A percentile compares a stretch with the other conserved stretches of the same genome.
Conservation (phyloP, 768 basidiomycete genomes). For the Boletus tylopilopsis region DNA sequence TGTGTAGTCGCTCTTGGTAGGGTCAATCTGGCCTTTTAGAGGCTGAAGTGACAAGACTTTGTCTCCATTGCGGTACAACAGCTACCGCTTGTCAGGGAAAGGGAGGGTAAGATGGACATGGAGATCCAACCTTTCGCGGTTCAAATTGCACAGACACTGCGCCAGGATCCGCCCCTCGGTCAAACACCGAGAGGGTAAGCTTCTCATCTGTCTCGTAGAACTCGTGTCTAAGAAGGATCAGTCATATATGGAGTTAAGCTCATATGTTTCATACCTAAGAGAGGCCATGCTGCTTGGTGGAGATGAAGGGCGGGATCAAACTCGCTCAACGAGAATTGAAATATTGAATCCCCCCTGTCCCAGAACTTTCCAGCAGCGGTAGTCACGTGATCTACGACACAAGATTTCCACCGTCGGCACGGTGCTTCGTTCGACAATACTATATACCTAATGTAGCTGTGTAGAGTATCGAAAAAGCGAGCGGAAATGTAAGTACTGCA, state of each 20-base stretch:
- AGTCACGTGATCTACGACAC: slow-evolving; percentile 32
- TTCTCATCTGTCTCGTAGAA: slow-evolving; percentile 85
- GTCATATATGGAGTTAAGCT: neutral
- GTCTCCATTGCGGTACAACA: slow-evolving; percentile 60
- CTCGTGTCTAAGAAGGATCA: slow-evolving; percentile 55
- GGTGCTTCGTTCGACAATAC: too few relatives aligned
- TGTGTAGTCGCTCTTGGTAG: slow-evolving; percentile 55
- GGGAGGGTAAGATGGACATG: neutral
- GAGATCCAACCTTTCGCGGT: slow-evolving; percentile 54
- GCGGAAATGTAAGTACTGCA: too few relatives aligned
- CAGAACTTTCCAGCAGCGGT: slow-evolving; percentile 26
- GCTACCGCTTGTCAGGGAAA: slow-evolving; percentile 9
- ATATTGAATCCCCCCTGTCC: slow-evolving; percentile 14
- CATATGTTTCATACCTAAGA: slow-evolving; percentile 21
- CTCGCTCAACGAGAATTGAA: too few relatives aligned
- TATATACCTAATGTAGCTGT: too few relatives aligned
- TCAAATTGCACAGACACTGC: slow-evolving; percentile 61
- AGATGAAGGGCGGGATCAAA: too few relatives aligned
- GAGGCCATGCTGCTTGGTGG: slow-evolving; percentile 21
- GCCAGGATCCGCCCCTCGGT: slow-evolving; percentile 67
- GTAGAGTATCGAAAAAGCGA: too few relatives aligned
- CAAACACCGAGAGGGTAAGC: slow-evolving; percentile 72
- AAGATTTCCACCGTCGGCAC: too few relatives aligned
- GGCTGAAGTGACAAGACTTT: slow-evolving; percentile 72
- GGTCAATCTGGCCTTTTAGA: slow-evolving; percentile 76